These are phyloP conservation scores for Pseudocercospora fuligena DNA, from an alignment of 2,329 filamentous ascomycete genomes.

Conservation along the genomic window DNA sequence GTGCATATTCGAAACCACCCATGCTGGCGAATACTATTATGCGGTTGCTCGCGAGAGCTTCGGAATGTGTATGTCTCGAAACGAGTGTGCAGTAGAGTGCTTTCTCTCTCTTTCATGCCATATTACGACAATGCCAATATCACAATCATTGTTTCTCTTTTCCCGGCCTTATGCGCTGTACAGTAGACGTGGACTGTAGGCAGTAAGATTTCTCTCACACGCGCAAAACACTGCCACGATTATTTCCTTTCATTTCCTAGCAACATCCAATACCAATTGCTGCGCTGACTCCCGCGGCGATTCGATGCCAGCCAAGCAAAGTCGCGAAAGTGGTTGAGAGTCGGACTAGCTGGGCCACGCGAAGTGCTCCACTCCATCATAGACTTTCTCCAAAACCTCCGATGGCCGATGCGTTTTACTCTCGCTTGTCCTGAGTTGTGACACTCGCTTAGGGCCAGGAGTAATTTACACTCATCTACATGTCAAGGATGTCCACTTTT, in stretches of 20 bases:
- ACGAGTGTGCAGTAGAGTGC: constrained; percentile 5
- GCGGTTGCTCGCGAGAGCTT: neutral
- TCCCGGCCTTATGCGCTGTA: constrained; percentile 7
- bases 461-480: neutral
- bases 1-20: constrained; percentile 66
- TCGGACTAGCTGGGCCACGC: neutral
- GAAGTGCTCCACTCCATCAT: neutral
- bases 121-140: constrained; percentile 9
- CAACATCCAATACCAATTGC: neutral
- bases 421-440: neutral
- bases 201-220: neutral
- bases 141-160: constrained; percentile 4
- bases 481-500: neutral
- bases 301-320: neutral
- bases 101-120: constrained; percentile 1
- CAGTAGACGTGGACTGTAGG: neutral
- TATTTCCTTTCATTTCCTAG: neutral
- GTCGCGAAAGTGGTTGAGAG: neutral
- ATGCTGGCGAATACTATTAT: constrained; percentile 42
- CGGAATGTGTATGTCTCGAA: neutral
- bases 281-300: neutral
- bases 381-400: neutral
- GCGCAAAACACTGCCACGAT: constrained; percentile 7
- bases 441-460: neutral
- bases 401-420: neutral